These are phyloP conservation scores for Saturnispora zaruensis DNA, from an alignment of 805 yeast species.

Conservation along the genomic window DNA sequence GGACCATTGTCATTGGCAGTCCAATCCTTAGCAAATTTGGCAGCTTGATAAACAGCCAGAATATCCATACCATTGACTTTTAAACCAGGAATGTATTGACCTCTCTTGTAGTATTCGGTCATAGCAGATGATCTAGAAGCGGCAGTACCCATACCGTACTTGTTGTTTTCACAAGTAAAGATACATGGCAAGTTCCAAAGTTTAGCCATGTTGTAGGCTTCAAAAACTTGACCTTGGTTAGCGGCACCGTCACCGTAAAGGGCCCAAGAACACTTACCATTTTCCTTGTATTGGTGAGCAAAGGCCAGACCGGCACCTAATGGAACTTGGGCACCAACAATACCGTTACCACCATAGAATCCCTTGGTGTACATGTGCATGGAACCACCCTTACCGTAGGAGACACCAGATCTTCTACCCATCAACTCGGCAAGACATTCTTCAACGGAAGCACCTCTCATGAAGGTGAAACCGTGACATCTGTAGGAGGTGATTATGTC, in stretches of 20 bases:
- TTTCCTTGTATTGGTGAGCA: conserved; percentile 90
- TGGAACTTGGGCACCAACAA: conserved; percentile 99
- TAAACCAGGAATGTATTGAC: conserved; percentile 98
- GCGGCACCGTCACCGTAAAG: conserved; percentile 99
- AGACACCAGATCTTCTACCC: conserved; percentile 94
- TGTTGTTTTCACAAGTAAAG: conserved; percentile 97
- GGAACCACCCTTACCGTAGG: conserved; percentile 98
- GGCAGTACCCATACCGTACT: conserved; percentile 99
- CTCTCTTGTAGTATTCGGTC: conserved; percentile 97
- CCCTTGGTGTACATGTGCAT: conserved; percentile 97
- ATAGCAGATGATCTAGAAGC: conserved; percentile 95
- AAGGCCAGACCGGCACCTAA: conserved; percentile 97
- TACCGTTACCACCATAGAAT: conserved; percentile 99
- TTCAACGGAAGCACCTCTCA: conserved; percentile 91
- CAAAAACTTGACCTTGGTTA: conserved; percentile 98
- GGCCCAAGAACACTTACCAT: conserved; percentile 70
- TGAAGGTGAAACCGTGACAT: conserved; percentile 97
- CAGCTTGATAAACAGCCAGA: conserved; percentile 89
- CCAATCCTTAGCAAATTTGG: conserved; percentile 97
- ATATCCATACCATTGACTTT: conserved; percentile 99
- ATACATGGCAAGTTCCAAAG: conserved; percentile 94
- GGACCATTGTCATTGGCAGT: conserved; percentile 91
- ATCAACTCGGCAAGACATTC: conserved; percentile 89
- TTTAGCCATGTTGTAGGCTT: conserved; percentile 97
- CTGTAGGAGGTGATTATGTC: conserved; percentile 94